phyloP scores from a whole-genome alignment of 306 rosid species.

The Luffa aegyptiaca region DNA sequence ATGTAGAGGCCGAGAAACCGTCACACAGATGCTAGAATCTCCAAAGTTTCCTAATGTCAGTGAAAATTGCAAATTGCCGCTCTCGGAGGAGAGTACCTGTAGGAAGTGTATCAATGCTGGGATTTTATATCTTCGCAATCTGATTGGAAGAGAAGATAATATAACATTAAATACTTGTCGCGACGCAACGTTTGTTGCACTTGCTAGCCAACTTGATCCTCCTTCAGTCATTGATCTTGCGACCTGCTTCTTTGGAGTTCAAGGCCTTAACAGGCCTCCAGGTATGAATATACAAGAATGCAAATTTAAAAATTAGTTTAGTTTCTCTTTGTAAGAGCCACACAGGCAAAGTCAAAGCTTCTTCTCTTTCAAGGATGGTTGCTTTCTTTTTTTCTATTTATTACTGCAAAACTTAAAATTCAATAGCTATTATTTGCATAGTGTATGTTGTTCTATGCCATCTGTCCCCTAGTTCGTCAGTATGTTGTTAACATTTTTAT shows the following conservation, averaged over 20 bases:
- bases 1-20: slow-evolving; percentile 73
- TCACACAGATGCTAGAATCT: slow-evolving; percentile 70
- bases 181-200: slow-evolving; percentile 74
- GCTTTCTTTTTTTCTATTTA: neutral
- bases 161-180: slow-evolving; percentile 79
- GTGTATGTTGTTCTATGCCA: neutral
- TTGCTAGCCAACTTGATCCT: slow-evolving; percentile 73
- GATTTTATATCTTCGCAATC: slow-evolving; percentile 56
- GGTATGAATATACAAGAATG: slow-evolving; percentile 28
- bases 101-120: slow-evolving; percentile 77
- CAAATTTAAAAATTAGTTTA: neutral
- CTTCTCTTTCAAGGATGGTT: neutral
- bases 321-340: neutral
- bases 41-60: slow-evolving; percentile 60
- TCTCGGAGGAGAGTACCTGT: slow-evolving; percentile 56
- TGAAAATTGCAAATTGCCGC: slow-evolving; percentile 52
- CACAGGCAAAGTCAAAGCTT: neutral
- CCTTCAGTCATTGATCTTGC: slow-evolving; percentile 59
- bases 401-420: neutral
- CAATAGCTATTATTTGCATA: neutral
- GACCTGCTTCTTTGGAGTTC: slow-evolving; percentile 85
- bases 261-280: slow-evolving; percentile 47
- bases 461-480: neutral
- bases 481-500: neutral
- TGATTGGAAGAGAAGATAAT: slow-evolving; percentile 57